A percentile compares a stretch with the other conserved stretches of the same genome.
Conservation (phyloP, 73 alveolate genomes). For the Tetrahymena elliotti region DNA sequence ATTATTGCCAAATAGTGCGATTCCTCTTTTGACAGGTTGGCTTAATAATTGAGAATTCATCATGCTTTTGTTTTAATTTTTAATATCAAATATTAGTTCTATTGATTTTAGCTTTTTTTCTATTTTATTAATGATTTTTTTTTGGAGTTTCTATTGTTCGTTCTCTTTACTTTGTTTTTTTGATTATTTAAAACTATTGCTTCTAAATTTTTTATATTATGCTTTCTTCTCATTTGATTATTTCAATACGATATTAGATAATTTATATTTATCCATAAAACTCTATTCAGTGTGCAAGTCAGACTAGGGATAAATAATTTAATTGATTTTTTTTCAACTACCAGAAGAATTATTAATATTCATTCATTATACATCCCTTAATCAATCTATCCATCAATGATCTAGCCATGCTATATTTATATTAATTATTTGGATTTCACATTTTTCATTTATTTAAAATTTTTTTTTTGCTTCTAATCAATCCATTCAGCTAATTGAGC, state of each 20-base stretch:
- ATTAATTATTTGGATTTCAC: neutral
- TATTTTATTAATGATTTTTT: neutral
- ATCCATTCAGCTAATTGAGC: neutral
- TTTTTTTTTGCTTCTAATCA: neutral
- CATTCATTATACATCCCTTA: too few species aligned
- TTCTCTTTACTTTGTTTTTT: neutral
- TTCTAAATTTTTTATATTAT: neutral
- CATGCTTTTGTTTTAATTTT: neutral
- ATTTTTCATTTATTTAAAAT: neutral
- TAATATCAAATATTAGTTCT: neutral
- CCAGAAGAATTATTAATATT: neutral
- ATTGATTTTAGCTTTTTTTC: neutral
- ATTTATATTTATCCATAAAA: neutral
- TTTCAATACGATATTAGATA: neutral
- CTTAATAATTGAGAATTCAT: neutral
- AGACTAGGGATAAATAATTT: neutral
- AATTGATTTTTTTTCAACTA: neutral
- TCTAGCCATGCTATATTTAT: neutral
- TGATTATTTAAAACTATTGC: neutral
- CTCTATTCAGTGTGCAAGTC: neutral
- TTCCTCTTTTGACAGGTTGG: neutral
- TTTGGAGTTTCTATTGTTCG: neutral
- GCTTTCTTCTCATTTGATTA: neutral
- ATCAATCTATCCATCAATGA: too few species aligned
- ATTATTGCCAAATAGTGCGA: neutral